Evolutionary conservation across 495 filamentous ascomycete genomes (phyloP).

Genomic region (Tetracladium setigerum): DNA sequence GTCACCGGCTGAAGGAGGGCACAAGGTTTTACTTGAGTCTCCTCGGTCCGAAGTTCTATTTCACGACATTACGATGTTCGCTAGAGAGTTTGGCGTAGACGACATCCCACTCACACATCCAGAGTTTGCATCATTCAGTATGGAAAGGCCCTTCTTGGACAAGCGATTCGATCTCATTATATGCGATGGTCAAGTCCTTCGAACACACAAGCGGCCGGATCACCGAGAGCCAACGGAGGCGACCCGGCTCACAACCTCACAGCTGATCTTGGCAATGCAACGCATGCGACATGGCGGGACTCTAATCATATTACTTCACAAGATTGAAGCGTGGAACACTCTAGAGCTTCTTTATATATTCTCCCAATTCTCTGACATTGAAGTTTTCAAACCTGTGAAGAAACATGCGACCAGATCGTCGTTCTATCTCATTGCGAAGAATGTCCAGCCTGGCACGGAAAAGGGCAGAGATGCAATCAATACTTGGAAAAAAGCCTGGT

Average conservation of each 20-base stretch:
- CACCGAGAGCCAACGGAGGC: constrained; percentile 37
- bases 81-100: constrained; percentile 39
- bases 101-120: constrained; percentile 8
- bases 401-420: constrained; percentile 38
- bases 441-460: constrained; percentile 28
- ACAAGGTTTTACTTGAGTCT: constrained; percentile 28
- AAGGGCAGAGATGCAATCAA: constrained; percentile 30
- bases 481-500: constrained; percentile 38
- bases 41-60: constrained; percentile 18
- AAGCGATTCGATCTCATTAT: constrained; percentile 44
- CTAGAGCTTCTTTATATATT: constrained; percentile 35
- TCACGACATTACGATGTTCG: constrained; percentile 48
- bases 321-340: constrained; percentile 33
- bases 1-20: constrained; percentile 31
- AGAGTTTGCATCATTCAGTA: not conserved
- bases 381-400: constrained; percentile 39
- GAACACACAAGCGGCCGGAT: constrained; percentile 32
- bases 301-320: constrained; percentile 45
- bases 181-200: constrained; percentile 49
- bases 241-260: constrained; percentile 29
- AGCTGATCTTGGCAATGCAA: constrained; percentile 43
- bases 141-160: constrained; percentile 17
- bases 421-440: constrained; percentile 48
- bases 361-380: constrained; percentile 33
- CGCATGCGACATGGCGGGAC: constrained; percentile 30